phyloP scores from a whole-genome alignment of 495 filamentous ascomycete genomes.

The Rusavskia elegans region DNA sequence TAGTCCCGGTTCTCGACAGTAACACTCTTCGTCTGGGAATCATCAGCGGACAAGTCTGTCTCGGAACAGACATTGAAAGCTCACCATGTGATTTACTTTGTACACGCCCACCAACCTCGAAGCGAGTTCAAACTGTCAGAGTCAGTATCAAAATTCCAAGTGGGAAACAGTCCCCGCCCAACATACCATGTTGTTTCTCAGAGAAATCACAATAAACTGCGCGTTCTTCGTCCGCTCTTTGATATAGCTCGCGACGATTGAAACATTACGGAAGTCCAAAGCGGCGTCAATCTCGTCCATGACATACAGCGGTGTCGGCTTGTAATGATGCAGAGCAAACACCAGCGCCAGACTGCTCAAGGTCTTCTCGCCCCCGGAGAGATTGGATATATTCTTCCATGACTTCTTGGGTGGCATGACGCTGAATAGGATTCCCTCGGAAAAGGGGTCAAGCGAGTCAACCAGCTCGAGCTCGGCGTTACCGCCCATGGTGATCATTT shows the following conservation, averaged over 20 bases:
- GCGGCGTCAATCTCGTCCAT: slow-evolving; percentile 99
- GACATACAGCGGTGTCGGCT: slow-evolving; percentile 92
- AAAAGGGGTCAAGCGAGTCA: slow-evolving; percentile 89
- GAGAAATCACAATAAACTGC: slow-evolving; percentile 95
- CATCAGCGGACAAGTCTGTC: neutral
- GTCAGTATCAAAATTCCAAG: slow-evolving; percentile 5
- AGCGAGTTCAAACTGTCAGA: slow-evolving; percentile 70
- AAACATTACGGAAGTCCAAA: slow-evolving; percentile 94
- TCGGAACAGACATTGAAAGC: slow-evolving; percentile 7
- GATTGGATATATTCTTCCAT: slow-evolving; percentile 97
- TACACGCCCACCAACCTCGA: slow-evolving; percentile 88
- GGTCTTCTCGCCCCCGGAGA: slow-evolving; percentile 94
- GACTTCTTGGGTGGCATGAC: slow-evolving; percentile 99
- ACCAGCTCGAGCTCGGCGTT: slow-evolving; percentile 96
- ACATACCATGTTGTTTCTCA: slow-evolving; percentile 86
- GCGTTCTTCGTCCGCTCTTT: slow-evolving; percentile 98
- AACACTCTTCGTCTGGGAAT: slow-evolving; percentile 62
- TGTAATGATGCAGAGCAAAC: slow-evolving; percentile 95
- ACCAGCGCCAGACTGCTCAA: slow-evolving; percentile 84
- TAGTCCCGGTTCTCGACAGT: slow-evolving; percentile 90
- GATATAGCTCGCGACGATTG: slow-evolving; percentile 96
- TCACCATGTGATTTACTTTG: slow-evolving; percentile 96
- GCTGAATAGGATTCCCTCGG: slow-evolving; percentile 87
- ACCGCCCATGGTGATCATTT: slow-evolving; percentile 99
- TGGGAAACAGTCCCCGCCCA: neutral